Conservation (phyloP, 768 basidiomycete genomes). For the Rhodotorula kratochvilovae region DNA sequence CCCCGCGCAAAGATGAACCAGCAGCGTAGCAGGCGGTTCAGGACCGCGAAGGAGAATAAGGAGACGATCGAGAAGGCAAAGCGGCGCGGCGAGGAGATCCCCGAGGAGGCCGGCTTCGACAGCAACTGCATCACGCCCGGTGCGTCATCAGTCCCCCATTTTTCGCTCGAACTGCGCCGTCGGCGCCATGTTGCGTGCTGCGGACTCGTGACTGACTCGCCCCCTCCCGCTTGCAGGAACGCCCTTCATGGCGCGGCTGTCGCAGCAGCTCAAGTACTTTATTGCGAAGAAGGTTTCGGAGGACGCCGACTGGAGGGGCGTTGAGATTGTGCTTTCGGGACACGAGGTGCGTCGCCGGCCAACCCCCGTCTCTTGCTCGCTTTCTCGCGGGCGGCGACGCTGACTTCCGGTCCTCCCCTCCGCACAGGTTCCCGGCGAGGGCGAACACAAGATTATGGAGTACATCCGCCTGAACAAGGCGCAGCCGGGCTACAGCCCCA, state of each 20-base stretch:
- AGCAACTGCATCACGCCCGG: constrained; percentile 98
- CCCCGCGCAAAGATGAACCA: constrained; percentile 99
- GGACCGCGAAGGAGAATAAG: constrained; percentile 86
- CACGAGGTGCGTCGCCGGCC: constrained; percentile 63
- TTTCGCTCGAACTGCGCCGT: background rate
- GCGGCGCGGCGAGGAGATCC: constrained; percentile 81
- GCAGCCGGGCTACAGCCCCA: constrained; percentile 92
- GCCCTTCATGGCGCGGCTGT: constrained; percentile 89
- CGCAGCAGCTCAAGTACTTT: constrained; percentile 88
- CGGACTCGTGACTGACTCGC: background rate
- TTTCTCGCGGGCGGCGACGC: background rate
- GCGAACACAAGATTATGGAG: constrained; percentile 99
- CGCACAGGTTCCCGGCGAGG: constrained; percentile 75
- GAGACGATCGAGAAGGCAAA: constrained; percentile 82
- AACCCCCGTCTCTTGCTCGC: background rate
- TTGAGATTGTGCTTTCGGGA: constrained; percentile 88
- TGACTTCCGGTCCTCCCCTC: background rate
- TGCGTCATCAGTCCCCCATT: constrained; percentile 47
- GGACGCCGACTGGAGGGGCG: constrained; percentile 88
- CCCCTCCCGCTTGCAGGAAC: constrained; percentile 59
- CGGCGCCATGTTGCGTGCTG: too few species aligned
- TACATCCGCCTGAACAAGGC: constrained; percentile 92
- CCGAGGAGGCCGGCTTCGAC: constrained; percentile 84
- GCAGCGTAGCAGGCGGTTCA: constrained; percentile 85
- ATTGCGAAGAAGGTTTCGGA: constrained; percentile 97